phyloP scores from a whole-genome alignment of 2,329 filamentous ascomycete genomes.

The Claviceps fusiformis region DNA sequence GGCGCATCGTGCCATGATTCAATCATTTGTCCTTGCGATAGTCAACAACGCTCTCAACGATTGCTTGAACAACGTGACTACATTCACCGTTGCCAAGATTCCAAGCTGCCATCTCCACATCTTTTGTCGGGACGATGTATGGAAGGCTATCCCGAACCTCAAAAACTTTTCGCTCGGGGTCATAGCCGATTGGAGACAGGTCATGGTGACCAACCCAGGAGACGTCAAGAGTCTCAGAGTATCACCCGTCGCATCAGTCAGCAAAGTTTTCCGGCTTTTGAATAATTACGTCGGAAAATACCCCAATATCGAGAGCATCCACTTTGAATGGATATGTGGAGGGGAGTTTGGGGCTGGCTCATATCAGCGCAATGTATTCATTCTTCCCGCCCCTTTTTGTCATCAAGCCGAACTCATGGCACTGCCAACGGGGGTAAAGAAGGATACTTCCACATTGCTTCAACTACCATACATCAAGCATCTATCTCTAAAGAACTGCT shows the following conservation, averaged over 20 bases:
- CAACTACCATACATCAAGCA: slow-evolving; percentile 42
- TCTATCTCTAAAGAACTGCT: slow-evolving; percentile 55
- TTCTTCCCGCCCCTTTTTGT: slow-evolving; percentile 48
- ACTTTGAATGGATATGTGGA: slow-evolving; percentile 53
- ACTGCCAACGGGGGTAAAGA: slow-evolving; percentile 14
- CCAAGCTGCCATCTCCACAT: slow-evolving; percentile 46
- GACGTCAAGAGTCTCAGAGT: slow-evolving; percentile 33
- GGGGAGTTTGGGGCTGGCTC: slow-evolving; percentile 53
- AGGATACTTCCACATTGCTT: slow-evolving; percentile 26
- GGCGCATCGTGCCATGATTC: slow-evolving; percentile 54
- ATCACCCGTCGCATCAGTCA: slow-evolving; percentile 36
- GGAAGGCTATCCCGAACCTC: slow-evolving; percentile 42
- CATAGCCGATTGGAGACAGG: slow-evolving; percentile 51
- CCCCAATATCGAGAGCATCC: slow-evolving; percentile 40
- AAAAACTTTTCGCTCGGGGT: slow-evolving; percentile 40
- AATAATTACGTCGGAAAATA: slow-evolving; percentile 32
- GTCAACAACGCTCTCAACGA: slow-evolving; percentile 38
- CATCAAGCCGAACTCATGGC: slow-evolving; percentile 19
- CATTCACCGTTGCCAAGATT: slow-evolving; percentile 49
- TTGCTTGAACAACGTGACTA: slow-evolving; percentile 40
- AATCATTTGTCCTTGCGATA: slow-evolving; percentile 52
- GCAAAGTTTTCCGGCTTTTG: slow-evolving; percentile 39
- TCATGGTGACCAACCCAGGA: slow-evolving; percentile 37
- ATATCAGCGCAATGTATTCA: slow-evolving; percentile 45
- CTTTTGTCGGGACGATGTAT: slow-evolving; percentile 45